Evolutionary conservation across 768 basidiomycete species (phyloP).

Genomic region (Lactarius vividus): DNA sequence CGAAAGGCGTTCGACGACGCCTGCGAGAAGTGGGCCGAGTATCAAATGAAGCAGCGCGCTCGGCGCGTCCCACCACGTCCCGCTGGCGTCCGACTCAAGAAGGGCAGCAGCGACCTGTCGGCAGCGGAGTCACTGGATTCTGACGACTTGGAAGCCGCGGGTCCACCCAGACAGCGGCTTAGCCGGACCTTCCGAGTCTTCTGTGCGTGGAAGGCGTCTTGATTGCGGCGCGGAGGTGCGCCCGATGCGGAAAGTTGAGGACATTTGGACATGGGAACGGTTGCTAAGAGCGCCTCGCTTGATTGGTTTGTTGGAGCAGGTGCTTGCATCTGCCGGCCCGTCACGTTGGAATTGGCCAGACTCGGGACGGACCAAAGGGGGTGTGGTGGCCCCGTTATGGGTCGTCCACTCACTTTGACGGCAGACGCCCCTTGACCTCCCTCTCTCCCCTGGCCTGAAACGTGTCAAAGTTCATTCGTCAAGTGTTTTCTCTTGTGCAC

Average conservation of each 20-base stretch:
- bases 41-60: constrained; percentile 40
- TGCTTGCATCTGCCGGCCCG: constrained; percentile 1
- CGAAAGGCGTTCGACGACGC: constrained; percentile 56
- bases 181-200: constrained; percentile 54
- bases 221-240: constrained; percentile 5
- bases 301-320: not conserved
- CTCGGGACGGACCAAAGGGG: constrained; percentile 4
- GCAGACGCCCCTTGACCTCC: constrained; percentile 4
- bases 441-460: constrained; percentile 11
- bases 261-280: constrained; percentile 15
- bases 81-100: constrained; percentile 3
- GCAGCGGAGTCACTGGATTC: not conserved
- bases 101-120: constrained; percentile 8
- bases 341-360: not conserved
- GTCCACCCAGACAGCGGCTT: constrained; percentile 35
- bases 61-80: constrained; percentile 7
- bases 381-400: constrained; percentile 9
- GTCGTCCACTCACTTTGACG: constrained; percentile 3
- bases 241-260: not conserved
- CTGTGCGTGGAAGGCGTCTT: constrained; percentile 54
- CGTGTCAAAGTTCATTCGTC: constrained; percentile 1
- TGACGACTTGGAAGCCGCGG: constrained; percentile 19
- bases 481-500: not conserved
- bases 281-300: constrained; percentile 15
- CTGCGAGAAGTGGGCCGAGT: constrained; percentile 56